Evolutionary conservation across 1,284 basidiomycete species (phyloP).

Genomic region (Puccinia coronata): DNA sequence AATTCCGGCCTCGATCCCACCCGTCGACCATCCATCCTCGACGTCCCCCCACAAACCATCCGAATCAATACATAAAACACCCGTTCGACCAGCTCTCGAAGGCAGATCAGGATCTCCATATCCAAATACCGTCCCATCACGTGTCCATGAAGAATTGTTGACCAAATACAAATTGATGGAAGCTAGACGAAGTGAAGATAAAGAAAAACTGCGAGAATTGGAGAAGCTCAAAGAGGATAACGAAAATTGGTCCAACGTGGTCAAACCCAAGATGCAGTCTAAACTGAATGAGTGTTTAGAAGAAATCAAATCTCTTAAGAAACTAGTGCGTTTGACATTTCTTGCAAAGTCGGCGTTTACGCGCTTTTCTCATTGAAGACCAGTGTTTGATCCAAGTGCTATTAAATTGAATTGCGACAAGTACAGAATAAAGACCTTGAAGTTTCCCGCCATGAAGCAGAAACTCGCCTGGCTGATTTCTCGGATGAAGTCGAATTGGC

Average conservation of each 20-base stretch:
- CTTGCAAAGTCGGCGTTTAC: not conserved
- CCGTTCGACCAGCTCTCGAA: not conserved
- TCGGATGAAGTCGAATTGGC: conserved; percentile 91
- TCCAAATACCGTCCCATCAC: conserved; percentile 52
- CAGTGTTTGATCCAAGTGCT: conserved; percentile 30
- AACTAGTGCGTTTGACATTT: conserved; percentile 49
- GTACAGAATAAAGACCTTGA: conserved; percentile 66
- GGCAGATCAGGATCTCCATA: conserved; percentile 20
- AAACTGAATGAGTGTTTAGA: conserved; percentile 60
- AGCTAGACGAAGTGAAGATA: conserved; percentile 79
- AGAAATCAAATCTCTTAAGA: conserved; percentile 75
- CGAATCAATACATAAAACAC: conserved; percentile 1
- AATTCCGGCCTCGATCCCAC: not conserved
- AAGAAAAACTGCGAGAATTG: conserved; percentile 77
- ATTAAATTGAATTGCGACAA: conserved; percentile 40
- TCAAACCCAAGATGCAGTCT: conserved; percentile 69
- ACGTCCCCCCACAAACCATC: not conserved
- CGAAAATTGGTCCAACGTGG: conserved; percentile 73
- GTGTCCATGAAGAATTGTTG: conserved; percentile 67
- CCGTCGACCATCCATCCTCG: conserved; percentile 16
- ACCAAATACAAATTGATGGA: conserved; percentile 83
- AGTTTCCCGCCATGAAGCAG: conserved; percentile 67
- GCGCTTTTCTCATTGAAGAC: conserved; percentile 42
- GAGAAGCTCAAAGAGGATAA: conserved; percentile 79
- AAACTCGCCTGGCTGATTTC: conserved; percentile 69